These are phyloP conservation scores for Boletus barrowsii DNA, from an alignment of 768 basidiomycete species.

Conservation along the genomic window DNA sequence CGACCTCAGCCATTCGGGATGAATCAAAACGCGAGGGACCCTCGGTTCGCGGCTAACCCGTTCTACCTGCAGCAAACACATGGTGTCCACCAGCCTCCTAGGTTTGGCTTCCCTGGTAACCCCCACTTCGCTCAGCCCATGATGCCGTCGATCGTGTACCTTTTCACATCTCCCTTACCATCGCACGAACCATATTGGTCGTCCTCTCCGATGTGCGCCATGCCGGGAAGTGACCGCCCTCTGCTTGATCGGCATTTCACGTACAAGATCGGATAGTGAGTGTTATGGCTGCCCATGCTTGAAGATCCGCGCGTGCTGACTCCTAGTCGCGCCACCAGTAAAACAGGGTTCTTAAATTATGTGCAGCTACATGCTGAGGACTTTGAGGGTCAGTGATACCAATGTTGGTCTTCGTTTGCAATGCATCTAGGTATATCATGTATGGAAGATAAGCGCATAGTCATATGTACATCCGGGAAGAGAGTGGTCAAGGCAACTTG, in stretches of 20 bases:
- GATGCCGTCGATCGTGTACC: constrained; percentile 40
- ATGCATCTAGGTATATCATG: not conserved
- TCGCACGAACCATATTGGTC: constrained; percentile 40
- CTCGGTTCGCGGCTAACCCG: constrained; percentile 6
- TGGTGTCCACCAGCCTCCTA: constrained; percentile 12
- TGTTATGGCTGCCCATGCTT: not conserved
- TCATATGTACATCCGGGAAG: too few species aligned
- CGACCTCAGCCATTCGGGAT: constrained; percentile 18
- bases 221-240: constrained; percentile 15
- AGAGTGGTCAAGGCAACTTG: too few species aligned
- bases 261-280: constrained; percentile 32
- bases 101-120: constrained; percentile 13
- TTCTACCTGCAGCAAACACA: constrained; percentile 16
- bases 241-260: constrained; percentile 28
- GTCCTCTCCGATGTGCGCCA: constrained; percentile 29
- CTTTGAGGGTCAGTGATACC: constrained; percentile 21
- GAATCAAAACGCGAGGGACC: constrained; percentile 7
- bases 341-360: constrained; percentile 37
- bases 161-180: constrained; percentile 38
- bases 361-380: constrained; percentile 39
- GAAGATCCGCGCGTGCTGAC: constrained; percentile 1
- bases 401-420: not conserved
- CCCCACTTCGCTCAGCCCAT: constrained; percentile 20
- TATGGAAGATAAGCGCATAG: too few species aligned
- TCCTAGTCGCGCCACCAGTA: constrained; percentile 20